phyloP scores from a whole-genome alignment of 2,329 filamentous ascomycete genomes.

The Sarocladiaceae sp. region DNA sequence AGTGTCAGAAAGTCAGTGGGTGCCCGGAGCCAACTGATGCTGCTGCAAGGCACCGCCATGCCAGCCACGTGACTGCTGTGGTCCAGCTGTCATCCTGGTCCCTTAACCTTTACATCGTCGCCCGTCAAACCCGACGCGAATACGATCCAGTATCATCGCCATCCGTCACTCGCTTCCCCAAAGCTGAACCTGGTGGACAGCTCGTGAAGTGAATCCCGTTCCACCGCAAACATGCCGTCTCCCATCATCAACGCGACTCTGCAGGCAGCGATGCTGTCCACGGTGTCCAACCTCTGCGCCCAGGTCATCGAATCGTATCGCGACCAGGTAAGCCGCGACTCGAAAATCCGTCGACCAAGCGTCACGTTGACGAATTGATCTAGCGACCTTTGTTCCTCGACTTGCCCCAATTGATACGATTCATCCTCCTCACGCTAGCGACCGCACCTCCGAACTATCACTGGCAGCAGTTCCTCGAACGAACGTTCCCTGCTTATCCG shows the following conservation, averaged over 20 bases:
- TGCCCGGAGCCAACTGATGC: no score
- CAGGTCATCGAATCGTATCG: slow-evolving; percentile 47
- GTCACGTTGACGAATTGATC: background rate
- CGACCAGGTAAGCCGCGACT: slow-evolving; percentile 26
- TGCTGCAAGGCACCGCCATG: no score
- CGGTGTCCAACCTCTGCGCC: slow-evolving; percentile 47
- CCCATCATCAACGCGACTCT: slow-evolving; percentile 46
- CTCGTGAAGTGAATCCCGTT: no score
- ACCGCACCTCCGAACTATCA: slow-evolving; percentile 51
- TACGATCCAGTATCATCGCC: no score
- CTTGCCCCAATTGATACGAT: slow-evolving; percentile 42
- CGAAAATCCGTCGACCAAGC: background rate
- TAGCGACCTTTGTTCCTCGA: slow-evolving; percentile 39
- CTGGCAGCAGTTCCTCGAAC: slow-evolving; percentile 52
- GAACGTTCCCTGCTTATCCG: slow-evolving; percentile 41
- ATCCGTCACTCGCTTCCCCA: no score
- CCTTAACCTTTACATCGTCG: no score
- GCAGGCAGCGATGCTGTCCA: slow-evolving; percentile 45
- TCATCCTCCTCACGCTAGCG: slow-evolving; percentile 45
- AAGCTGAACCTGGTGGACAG: no score
- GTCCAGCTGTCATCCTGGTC: no score
- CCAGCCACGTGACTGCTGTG: no score
- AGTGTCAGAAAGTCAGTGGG: no score
- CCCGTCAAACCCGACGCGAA: no score
- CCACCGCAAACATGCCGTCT: slow-evolving; percentile 40